Conservation (phyloP, 345 rosid species). For the Carallia brachiata region DNA sequence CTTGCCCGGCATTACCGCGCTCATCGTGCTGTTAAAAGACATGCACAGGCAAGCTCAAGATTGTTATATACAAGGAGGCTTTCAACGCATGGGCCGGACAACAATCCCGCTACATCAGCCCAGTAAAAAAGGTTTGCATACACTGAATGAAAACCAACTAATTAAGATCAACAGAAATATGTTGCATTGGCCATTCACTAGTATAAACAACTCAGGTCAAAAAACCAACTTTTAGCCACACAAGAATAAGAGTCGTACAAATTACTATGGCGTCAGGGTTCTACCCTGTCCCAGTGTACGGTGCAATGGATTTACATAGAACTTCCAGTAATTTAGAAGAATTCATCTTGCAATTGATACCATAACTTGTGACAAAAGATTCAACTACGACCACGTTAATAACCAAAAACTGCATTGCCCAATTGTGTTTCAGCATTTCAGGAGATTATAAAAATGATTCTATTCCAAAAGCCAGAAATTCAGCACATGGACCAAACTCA, state of each 20-base stretch:
- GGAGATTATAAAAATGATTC: too few species aligned
- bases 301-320: neutral
- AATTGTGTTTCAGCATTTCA: too few species aligned
- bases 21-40: constrained; percentile 91
- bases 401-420: too few species aligned
- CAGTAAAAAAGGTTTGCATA: constrained; percentile 41
- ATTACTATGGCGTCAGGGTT: neutral
- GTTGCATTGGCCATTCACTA: neutral
- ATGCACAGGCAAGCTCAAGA: constrained; percentile 81
- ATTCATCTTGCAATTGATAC: neutral
- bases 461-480: too few species aligned
- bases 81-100: constrained; percentile 44
- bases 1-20: constrained; percentile 59
- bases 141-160: constrained; percentile 44
- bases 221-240: constrained; percentile 3
- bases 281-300: neutral
- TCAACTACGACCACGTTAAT: too few species aligned
- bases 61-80: constrained; percentile 59
- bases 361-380: too few species aligned
- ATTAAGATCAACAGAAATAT: constrained; percentile 26
- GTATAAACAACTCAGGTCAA: constrained; percentile 9
- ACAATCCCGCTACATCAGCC: constrained; percentile 56
- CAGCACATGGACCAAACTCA: too few species aligned
- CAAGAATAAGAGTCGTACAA: neutral
- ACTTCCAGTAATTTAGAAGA: constrained; percentile 3